These are phyloP conservation scores for Tulasnella sp. DNA, from an alignment of 768 basidiomycete species.

Conservation along the genomic window DNA sequence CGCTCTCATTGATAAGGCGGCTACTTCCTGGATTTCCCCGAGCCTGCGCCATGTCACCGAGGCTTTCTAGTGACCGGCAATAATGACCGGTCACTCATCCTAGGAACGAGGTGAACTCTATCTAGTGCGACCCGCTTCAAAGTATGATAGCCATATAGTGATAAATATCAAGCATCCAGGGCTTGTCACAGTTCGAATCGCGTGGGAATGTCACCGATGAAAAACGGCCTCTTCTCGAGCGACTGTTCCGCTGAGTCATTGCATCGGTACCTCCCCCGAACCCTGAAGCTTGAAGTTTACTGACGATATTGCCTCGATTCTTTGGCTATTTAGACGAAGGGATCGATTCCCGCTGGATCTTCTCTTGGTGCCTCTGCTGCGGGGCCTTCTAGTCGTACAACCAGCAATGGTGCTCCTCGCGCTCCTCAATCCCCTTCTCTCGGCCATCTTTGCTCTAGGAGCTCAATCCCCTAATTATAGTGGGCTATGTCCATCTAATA, in stretches of 20 bases:
- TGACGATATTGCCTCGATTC: neutral
- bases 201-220: neutral
- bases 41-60: too few relatives aligned
- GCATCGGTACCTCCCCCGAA: neutral
- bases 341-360: neutral
- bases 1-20: too few relatives aligned
- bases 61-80: too few relatives aligned
- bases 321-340: neutral
- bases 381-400: neutral
- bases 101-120: too few relatives aligned
- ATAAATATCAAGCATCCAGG: too few relatives aligned
- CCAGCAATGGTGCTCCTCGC: neutral
- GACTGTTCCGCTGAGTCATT: neutral
- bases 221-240: neutral
- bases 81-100: too few relatives aligned
- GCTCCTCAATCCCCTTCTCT: neutral
- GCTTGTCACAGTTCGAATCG: neutral
- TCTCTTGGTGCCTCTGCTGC: neutral
- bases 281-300: neutral
- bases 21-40: too few relatives aligned
- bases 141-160: too few relatives aligned
- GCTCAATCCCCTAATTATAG: neutral
- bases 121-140: too few relatives aligned
- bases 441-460: neutral
- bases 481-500: neutral